Conservation (phyloP, 2,329 filamentous ascomycete genomes). For the Pseudogymnoascus verrucosus region DNA sequence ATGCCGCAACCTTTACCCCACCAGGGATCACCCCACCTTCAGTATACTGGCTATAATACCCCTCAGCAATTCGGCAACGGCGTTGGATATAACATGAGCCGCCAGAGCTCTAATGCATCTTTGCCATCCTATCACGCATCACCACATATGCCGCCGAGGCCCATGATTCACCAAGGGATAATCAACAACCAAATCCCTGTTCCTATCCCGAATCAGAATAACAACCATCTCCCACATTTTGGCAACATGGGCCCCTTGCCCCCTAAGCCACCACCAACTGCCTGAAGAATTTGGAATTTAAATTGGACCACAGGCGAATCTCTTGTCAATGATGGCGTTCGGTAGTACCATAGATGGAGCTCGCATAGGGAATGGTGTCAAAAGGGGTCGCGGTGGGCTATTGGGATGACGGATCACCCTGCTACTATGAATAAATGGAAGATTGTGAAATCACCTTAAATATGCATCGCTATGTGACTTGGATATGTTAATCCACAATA, state of each 20-base stretch:
- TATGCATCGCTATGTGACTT: not conserved
- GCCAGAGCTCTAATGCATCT: slow-evolving; percentile 30
- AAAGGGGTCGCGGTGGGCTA: not conserved
- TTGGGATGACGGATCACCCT: slow-evolving; percentile 2
- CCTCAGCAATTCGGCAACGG: slow-evolving; percentile 26
- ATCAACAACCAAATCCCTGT: slow-evolving; percentile 2
- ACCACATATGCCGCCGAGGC: slow-evolving; percentile 28
- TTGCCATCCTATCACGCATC: slow-evolving; percentile 30
- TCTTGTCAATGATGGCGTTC: slow-evolving; percentile 9
- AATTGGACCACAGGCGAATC: slow-evolving; percentile 2
- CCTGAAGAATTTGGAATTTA: slow-evolving; percentile 19
- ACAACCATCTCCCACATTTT: slow-evolving; percentile 46
- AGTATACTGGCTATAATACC: slow-evolving; percentile 32
- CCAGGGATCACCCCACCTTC: slow-evolving; percentile 33
- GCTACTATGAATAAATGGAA: slow-evolving; percentile 8
- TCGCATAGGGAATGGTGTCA: slow-evolving; percentile 10
- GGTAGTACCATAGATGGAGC: slow-evolving; percentile 9
- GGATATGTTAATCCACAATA: not conserved
- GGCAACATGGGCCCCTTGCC: slow-evolving; percentile 46
- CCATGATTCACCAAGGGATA: slow-evolving; percentile 28
- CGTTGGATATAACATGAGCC: slow-evolving; percentile 29
- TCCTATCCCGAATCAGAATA: slow-evolving; percentile 1
- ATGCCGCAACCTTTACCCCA: slow-evolving; percentile 34
- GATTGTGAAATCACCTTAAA: not conserved
- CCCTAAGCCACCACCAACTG: slow-evolving; percentile 43